Percentiles rank a stretch among this genome's conserved stretches.
These are phyloP conservation scores for Cordyceps farinosa DNA, from an alignment of 2,329 filamentous ascomycete species.

Conservation along the genomic window DNA sequence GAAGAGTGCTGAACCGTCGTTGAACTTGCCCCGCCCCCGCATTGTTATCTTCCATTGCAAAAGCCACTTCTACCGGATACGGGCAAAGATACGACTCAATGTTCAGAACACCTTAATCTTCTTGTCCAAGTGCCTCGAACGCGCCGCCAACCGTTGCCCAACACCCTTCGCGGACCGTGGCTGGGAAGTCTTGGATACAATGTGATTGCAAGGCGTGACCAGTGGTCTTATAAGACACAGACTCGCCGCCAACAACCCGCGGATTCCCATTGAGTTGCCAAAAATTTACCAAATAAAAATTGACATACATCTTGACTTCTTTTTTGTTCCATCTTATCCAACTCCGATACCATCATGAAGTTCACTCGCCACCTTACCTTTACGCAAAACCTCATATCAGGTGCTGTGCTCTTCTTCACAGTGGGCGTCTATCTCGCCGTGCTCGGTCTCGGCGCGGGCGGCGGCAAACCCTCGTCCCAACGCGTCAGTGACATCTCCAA, in stretches of 20 bases:
- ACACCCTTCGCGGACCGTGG: neutral
- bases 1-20: neutral
- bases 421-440: conserved; percentile 21
- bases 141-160: neutral
- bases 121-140: neutral
- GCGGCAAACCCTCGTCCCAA: conserved; percentile 19
- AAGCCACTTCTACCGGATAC: neutral
- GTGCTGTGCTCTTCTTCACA: conserved; percentile 18
- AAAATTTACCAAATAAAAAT: neutral
- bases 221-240: neutral
- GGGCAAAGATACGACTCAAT: neutral
- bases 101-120: neutral
- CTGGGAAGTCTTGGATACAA: neutral
- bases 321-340: neutral
- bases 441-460: conserved; percentile 20
- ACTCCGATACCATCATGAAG: neutral
- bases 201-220: neutral
- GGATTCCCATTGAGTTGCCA: neutral
- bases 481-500: conserved; percentile 14
- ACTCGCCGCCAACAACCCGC: neutral
- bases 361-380: conserved; percentile 12
- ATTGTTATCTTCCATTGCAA: neutral
- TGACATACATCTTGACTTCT: neutral
- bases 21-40: neutral
- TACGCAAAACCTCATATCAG: conserved; percentile 16